Base-by-base conservation (phyloP, 139 green algal genomes). In the Haematococcus sp. region DNA sequence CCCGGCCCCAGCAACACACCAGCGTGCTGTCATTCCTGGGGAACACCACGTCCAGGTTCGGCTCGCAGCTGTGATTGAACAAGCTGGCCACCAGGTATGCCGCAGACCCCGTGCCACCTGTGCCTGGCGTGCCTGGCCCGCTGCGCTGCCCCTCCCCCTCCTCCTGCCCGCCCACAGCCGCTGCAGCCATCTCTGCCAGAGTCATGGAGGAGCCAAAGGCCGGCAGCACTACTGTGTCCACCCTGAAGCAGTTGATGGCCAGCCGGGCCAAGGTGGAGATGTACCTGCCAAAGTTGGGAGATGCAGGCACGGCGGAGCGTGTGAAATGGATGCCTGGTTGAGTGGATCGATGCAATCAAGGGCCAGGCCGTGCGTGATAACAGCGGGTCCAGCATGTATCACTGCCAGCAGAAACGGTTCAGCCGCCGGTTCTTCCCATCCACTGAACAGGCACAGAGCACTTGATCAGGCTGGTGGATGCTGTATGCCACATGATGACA, bases 61-160 rank as follows among this genome's bases (percentile, higher is more conserved):
- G 87, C 27, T 79, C 70, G 54, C 87, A 92, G n/a, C 77, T 87
- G 78, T 92, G 87, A 66, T 92, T 92, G 55, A 89, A 81, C 72
- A 91, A 49, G 11, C 40, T 49, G 7, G 40, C 40, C 52, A 61
- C 22, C 9, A 61, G 23, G 15, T 25, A 61, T 4, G 52, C 52
- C 11, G 4, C 52, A 61, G 52, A 28, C 4, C 22, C 52, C 4
- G 52, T 61, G 52, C 20, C 52, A 13, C 23, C 23, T 11, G 52
- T 32, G 52, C 22, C 20, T 28, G 52, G 52, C 4, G 52, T 59
- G 40, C 64, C 40, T 35, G 64, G 23, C 32, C 31, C 30, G 7
- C 66, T 25, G 40, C 40, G n/a, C 64, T 22, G 11, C 22, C 64
- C 27, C 5, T 3, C 66, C 2, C 40, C 23, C 7, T 23, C 15